These are phyloP conservation scores for Endoconidiophora laricicola DNA, from an alignment of 2,329 filamentous ascomycete species.

Conservation along the genomic window DNA sequence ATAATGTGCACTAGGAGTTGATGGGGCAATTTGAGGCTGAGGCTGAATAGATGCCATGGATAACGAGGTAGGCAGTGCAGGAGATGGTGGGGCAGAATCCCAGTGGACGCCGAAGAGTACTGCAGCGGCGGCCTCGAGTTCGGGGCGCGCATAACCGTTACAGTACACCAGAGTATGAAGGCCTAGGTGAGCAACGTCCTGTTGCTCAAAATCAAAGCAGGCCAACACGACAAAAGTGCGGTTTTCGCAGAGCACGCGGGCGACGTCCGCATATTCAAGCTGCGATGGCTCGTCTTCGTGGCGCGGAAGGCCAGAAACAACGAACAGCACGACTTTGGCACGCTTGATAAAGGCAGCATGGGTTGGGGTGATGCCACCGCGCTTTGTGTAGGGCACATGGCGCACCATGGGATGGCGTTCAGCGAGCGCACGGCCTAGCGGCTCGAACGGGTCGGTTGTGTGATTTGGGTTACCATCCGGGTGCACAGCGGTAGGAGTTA, in stretches of 20 bases:
- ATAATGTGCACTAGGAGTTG: conserved; percentile 1
- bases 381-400: conserved; percentile 55
- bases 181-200: conserved; percentile 23
- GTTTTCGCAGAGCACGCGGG: conserved; percentile 25
- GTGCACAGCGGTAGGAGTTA: conserved; percentile 40
- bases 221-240: conserved; percentile 35
- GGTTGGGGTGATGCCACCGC: conserved; percentile 43
- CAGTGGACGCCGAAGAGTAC: conserved; percentile 30
- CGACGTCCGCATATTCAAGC: conserved; percentile 31
- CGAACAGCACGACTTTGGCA: conserved; percentile 43
- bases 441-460: conserved; percentile 53
- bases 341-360: conserved; percentile 46
- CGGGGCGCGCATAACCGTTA: conserved; percentile 28
- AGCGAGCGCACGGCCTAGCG: conserved; percentile 47
- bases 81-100: conserved; percentile 11
- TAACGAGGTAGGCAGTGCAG: not conserved
- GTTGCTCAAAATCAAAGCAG: conserved; percentile 29
- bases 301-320: conserved; percentile 33
- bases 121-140: conserved; percentile 33
- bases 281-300: conserved; percentile 33
- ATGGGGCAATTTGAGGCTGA: not conserved
- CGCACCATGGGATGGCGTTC: conserved; percentile 43
- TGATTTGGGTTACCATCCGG: conserved; percentile 25
- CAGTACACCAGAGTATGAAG: conserved; percentile 38
- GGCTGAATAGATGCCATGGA: not conserved